Evolutionary conservation across 2,329 filamentous ascomycete genomes (phyloP), one percentile per base, ranked within the genome.

Genomic region (Fusarium odoratissimum): DNA sequence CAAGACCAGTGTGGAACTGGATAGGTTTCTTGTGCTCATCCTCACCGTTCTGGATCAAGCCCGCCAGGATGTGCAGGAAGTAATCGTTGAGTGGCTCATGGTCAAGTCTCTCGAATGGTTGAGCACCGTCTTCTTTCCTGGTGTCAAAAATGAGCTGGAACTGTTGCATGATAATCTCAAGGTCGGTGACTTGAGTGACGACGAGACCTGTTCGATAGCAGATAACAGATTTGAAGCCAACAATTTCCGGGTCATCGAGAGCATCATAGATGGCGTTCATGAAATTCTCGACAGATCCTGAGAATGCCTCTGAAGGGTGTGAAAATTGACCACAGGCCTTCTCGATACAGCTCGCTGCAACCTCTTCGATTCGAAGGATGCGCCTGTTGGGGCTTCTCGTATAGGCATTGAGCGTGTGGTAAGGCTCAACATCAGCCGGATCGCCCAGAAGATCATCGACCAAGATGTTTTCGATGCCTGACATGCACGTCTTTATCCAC

Each of bases 1-100:
- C 93, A 1, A 96, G 85, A 0, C 93, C 93, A 0, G 93, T 96
- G 76, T 97, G 94, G 72, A 97, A 92, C 77, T 97, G 94, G 17
- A 97, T 84, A 0, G 93, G 93, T 78, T 95, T 96, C 63, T 88
- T 88, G 64, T 80, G 74, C 3, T 82, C 81, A 6, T 79, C 79
- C 23, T 79, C 80, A 37, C 83, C 81, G 41, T 85, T 82, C 13
- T 83, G 80, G 57, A 95, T 86, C 33, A 90, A 79, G 49, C 86
- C 84, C 11, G 93, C 90, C 0, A 90, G 86, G 35, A 86, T 84
- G 60, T 92, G 87, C 4, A 96, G 89, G 6, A 95, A 81, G 67
- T 90, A 88, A 67, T 93, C 90, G 76, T 94, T 95, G 58, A 96
- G 83, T 2, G 86, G 85, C 58, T 89, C 88, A 52, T 91, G 85